Evolutionary conservation across 441 rosid genomes (phyloP), one percentile per base, ranked within the genome.

Genomic region (Jatropha multifida): DNA sequence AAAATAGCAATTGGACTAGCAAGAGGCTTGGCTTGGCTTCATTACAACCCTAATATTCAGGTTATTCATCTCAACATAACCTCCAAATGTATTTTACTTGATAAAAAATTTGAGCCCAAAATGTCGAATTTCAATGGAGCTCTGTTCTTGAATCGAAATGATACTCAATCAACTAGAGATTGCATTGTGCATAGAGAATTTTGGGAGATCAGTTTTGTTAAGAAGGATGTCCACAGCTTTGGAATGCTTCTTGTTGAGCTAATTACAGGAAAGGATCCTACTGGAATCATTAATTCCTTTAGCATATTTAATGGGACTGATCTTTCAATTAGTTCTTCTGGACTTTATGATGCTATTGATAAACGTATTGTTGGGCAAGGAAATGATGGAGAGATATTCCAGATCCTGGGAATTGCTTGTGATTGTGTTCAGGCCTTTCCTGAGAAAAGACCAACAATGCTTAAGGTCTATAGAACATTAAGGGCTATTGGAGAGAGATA

Each of bases 11-110:
- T 76, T 15, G 84, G 83, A 8, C 51, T 78, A 20, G 87, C 87
- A 27, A 72, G 83, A 70, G 87, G 78, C 41, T 60, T 84, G 71
- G 85, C 85, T 9, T 84, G 87, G 87, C 83, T 84, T 26, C 87
- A 84, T 72, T 79, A 84, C 59, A 69, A 63, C 40, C 76, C 80
- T 62, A 76, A 69, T 60, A 63, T 75, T 40, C 82, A 78, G 10
- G 65, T 81, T 17, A 55, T 68, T 52, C 86, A 83, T 69, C 81
- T 79, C 7, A 74, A 79, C 61, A 68, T 83, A 56, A 74, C 77
- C 79, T 83, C 86, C 3, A 83, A 76, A 48, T 69, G 82, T 70
- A 71, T 82, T 76, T 72, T 76, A 40, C 70, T 82, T 9, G 83
- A 82, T 60, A 42, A 60, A 7, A 48, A 77, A n/a, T 82, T 82